A percentile compares a stretch with the other conserved stretches of the same genome.
phyloP scores from a whole-genome alignment of 495 filamentous ascomycete genomes.

The Sordaria brevicollis region DNA sequence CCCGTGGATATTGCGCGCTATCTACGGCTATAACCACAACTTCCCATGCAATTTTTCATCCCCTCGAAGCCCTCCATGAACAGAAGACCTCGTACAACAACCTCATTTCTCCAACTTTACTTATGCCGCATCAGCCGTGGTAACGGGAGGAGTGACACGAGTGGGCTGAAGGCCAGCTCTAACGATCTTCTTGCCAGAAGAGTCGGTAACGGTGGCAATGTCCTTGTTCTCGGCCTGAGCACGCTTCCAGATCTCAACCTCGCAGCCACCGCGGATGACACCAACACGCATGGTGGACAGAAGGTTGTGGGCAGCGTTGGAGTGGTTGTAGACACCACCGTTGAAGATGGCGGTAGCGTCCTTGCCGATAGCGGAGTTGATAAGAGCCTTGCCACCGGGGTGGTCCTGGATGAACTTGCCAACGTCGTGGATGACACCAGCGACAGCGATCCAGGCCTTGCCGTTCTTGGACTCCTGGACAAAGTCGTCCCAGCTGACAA shows the following conservation, averaged over 20 bases:
- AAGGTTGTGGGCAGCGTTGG: slow-evolving; percentile 95
- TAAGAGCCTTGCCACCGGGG: slow-evolving; percentile 93
- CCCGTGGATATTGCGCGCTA: neutral
- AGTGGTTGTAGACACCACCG: slow-evolving; percentile 96
- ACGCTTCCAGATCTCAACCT: slow-evolving; percentile 99
- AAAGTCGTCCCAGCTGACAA: slow-evolving; percentile 95
- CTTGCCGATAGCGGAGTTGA: slow-evolving; percentile 87
- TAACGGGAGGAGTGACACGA: slow-evolving; percentile 63
- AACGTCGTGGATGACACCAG: slow-evolving; percentile 94
- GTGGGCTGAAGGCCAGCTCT: slow-evolving; percentile 87
- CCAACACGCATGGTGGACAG: slow-evolving; percentile 94
- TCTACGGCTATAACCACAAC: neutral
- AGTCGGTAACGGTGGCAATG: slow-evolving; percentile 68
- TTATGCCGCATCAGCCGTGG: slow-evolving; percentile 65
- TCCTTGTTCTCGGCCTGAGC: slow-evolving; percentile 86
- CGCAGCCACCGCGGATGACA: slow-evolving; percentile 90
- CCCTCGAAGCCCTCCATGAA: neutral
- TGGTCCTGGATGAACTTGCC: slow-evolving; percentile 93
- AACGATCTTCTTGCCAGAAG: slow-evolving; percentile 69
- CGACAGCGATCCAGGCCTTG: slow-evolving; percentile 76
- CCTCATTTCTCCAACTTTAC: neutral
- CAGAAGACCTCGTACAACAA: neutral
- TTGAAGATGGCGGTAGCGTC: slow-evolving; percentile 99
- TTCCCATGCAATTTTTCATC: neutral
- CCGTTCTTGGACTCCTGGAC: slow-evolving; percentile 73